Evolutionary conservation across 495 filamentous ascomycete species (phyloP).

Genomic region (Glonium stellatum): DNA sequence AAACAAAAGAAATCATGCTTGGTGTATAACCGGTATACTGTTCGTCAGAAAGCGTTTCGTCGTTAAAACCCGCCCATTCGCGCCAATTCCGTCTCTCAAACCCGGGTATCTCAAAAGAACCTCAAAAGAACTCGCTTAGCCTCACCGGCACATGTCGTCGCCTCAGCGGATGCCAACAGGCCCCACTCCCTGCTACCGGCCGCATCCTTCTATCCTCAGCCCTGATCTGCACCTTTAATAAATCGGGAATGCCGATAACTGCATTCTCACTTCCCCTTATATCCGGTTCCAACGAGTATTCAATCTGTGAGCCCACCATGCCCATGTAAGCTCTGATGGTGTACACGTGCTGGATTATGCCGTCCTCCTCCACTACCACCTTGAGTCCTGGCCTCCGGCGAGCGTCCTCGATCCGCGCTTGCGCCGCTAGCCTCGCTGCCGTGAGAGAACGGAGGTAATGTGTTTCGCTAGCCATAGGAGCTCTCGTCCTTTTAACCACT

Average conservation of each 20-base stretch:
- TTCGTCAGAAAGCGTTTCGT: no score
- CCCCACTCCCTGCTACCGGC: not conserved
- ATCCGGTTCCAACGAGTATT: not conserved
- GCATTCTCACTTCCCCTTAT: not conserved
- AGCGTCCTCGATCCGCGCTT: not conserved
- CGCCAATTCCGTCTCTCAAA: no score
- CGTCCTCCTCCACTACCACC: not conserved
- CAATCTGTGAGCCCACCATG: not conserved
- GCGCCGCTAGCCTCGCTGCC: not conserved
- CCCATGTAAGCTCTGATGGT: not conserved
- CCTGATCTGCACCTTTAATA: not conserved
- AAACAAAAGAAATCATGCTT: no score
- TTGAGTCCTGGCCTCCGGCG: not conserved
- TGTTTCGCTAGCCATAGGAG: not conserved
- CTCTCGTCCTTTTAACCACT: not conserved
- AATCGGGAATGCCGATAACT: not conserved
- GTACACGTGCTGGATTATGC: not conserved
- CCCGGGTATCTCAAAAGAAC: no score
- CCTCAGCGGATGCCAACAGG: not conserved
- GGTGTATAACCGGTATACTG: no score
- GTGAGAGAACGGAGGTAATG: not conserved
- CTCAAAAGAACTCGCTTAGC: no score
- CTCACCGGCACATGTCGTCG: no score
- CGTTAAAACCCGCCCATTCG: no score
- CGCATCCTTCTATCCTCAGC: not conserved